Evolutionary conservation across 176 grass and related monocot genomes (phyloP).

Genomic region (Dactylis glomerata): DNA sequence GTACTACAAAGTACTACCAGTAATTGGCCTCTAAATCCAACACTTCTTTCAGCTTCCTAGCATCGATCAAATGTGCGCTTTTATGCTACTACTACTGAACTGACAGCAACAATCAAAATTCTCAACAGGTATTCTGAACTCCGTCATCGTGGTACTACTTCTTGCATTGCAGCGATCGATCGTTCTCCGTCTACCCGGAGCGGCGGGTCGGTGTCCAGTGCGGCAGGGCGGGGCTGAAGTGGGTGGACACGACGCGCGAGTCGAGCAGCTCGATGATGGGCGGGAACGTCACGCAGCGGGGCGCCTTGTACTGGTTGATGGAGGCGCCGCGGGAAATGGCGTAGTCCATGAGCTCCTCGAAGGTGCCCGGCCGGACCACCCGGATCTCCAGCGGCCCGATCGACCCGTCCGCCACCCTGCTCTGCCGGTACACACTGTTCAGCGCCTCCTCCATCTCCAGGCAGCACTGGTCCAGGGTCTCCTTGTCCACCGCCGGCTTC

Average conservation of each 20-base stretch:
- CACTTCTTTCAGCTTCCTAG: slow-evolving; percentile 23
- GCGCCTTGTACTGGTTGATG: slow-evolving; percentile 96
- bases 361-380: slow-evolving; percentile 68
- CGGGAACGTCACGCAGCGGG: slow-evolving; percentile 81
- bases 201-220: slow-evolving; percentile 56
- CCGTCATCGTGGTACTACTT: slow-evolving; percentile 21
- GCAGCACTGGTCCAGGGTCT: slow-evolving; percentile 62
- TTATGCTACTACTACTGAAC: slow-evolving; percentile 19
- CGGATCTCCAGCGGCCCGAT: slow-evolving; percentile 94
- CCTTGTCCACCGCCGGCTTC: neutral
- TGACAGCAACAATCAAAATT: slow-evolving; percentile 33
- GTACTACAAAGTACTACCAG: neutral
- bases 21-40: slow-evolving; percentile 17
- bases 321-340: slow-evolving; percentile 86
- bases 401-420: slow-evolving; percentile 80
- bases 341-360: slow-evolving; percentile 97
- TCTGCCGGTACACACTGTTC: slow-evolving; percentile 87
- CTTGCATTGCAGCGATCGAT: neutral
- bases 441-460: slow-evolving; percentile 84
- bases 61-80: slow-evolving; percentile 6
- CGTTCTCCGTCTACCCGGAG: slow-evolving; percentile 16
- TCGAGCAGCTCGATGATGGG: slow-evolving; percentile 90
- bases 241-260: slow-evolving; percentile 76
- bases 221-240: slow-evolving; percentile 82
- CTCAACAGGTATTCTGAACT: slow-evolving; percentile 25